Base-by-base conservation (phyloP, 495 filamentous ascomycete genomes). In the Echria macrotheca region DNA sequence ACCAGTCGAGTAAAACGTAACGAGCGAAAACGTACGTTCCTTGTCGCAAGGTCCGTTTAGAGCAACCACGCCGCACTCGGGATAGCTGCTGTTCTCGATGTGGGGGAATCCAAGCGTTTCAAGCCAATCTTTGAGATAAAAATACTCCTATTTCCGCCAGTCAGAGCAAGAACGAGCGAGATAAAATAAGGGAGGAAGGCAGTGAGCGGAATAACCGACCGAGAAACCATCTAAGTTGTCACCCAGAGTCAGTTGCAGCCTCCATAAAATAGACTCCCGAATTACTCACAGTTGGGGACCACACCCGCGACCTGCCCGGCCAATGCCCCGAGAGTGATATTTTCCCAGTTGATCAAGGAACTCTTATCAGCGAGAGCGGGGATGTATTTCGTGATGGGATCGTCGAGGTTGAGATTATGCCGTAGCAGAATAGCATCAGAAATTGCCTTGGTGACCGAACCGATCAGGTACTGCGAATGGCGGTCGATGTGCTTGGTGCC, bases 241-340 rank as follows among this genome's bases (percentile, higher is more conserved):
- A 42, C 9, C 6, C 24, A 22, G 22, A 38, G 21, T 41, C 23
- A 36, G 28, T 11, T 14, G 23, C 57, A 10, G n/a, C n/a, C n/a
- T n/a, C n/a, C n/a, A n/a, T n/a, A n/a, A n/a, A n/a, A n/a, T n/a
- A n/a, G n/a, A n/a, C n/a, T n/a, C n/a, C n/a, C n/a, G n/a, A n/a
- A n/a, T n/a, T n/a, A 12, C 52, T 54, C 26, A 55, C 64, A 69
- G 17, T 69, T 68, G 19, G 61, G 59, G 3, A 65, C 60, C 17
- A 79, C 63, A 3, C 71, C 74, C 2, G 64, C 56, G 33, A 77
- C 51, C 26, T 81, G 75, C 8, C 58, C 53, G 1, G 72, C 73
- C 33, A 81, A 50, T 10, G 67, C 58, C 2, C 67, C 50, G 9
- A 78, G 41, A 1, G 75, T 79, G n/a, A 81, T 61, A 14, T 70